Evolutionary conservation across 768 basidiomycete genomes (phyloP).

Genomic region (Auricularia sp.): DNA sequence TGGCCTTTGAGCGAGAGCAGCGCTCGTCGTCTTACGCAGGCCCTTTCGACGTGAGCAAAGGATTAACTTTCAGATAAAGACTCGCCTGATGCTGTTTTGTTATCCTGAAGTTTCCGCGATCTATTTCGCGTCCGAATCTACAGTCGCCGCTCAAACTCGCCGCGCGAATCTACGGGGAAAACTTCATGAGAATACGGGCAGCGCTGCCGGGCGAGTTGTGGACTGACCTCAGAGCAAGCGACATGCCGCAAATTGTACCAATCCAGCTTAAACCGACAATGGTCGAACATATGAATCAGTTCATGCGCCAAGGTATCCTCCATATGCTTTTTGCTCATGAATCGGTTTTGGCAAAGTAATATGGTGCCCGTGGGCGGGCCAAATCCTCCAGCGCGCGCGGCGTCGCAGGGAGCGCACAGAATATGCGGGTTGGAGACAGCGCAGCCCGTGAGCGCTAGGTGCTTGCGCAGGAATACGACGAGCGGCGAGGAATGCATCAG

Average conservation of each 20-base stretch:
- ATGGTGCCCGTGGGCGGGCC: slow-evolving; percentile 67
- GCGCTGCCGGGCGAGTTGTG: neutral
- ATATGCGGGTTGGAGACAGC: slow-evolving; percentile 63
- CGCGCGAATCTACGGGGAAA: slow-evolving; percentile 68
- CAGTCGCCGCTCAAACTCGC: slow-evolving; percentile 94
- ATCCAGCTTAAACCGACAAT: slow-evolving; percentile 88
- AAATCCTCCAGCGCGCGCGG: slow-evolving; percentile 71
- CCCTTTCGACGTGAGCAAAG: slow-evolving; percentile 31
- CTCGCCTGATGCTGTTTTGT: slow-evolving; percentile 90
- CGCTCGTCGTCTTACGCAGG: slow-evolving; percentile 84
- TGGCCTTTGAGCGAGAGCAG: slow-evolving; percentile 73
- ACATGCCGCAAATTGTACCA: slow-evolving; percentile 88
- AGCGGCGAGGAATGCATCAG: slow-evolving; percentile 38
- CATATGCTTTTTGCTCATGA: slow-evolving; percentile 76
- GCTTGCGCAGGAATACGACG: slow-evolving; percentile 86
- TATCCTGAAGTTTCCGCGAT: slow-evolving; percentile 66
- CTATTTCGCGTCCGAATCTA: slow-evolving; percentile 70
- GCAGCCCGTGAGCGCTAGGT: slow-evolving; percentile 68
- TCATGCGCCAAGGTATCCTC: slow-evolving; percentile 92
- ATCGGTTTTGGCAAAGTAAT: slow-evolving; percentile 76
- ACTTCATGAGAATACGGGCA: slow-evolving; percentile 1
- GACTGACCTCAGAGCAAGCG: slow-evolving; percentile 87
- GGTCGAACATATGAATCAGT: slow-evolving; percentile 91
- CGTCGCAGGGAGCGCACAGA: slow-evolving; percentile 77
- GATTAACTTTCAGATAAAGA: slow-evolving; percentile 5